Percentiles rank a stretch among this genome's conserved stretches.
phyloP scores from a whole-genome alignment of 352 stramenopile species.

The Globisporangium nunn region DNA sequence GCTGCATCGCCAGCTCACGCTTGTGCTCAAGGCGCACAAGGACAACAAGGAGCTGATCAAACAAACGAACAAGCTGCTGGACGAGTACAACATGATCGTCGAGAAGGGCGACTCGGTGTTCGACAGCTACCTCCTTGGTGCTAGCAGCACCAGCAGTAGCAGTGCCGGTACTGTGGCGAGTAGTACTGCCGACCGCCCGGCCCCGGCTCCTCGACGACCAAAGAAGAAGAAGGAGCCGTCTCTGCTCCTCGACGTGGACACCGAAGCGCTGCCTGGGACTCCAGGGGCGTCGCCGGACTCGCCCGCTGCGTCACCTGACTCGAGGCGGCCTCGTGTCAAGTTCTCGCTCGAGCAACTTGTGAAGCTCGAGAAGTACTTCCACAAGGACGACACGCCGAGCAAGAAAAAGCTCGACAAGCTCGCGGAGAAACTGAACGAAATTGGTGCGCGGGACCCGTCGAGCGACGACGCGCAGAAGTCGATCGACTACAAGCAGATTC shows the following conservation, averaged over 20 bases:
- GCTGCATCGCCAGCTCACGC: conserved; percentile 65
- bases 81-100: conserved; percentile 75
- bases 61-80: conserved; percentile 71
- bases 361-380: conserved; percentile 76
- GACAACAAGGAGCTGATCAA: conserved; percentile 85
- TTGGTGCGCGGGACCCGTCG: conserved; percentile 38
- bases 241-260: conserved; percentile 46
- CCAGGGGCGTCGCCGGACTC: conserved; percentile 50
- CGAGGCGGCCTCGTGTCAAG: conserved; percentile 59
- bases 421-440: conserved; percentile 63
- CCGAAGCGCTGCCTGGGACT: conserved; percentile 45
- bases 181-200: conserved; percentile 3
- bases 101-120: conserved; percentile 28
- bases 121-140: conserved; percentile 9
- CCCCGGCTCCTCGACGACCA: conserved; percentile 29
- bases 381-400: conserved; percentile 76
- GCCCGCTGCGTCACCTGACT: conserved; percentile 61
- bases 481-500: conserved; percentile 85
- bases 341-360: conserved; percentile 72
- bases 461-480: conserved; percentile 51
- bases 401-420: conserved; percentile 78
- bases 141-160: background rate
- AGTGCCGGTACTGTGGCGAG: background rate
- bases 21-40: conserved; percentile 73
- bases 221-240: conserved; percentile 41